phyloP scores from a whole-genome alignment of 805 yeast genomes.

The Yamadazyma tumulicola region DNA sequence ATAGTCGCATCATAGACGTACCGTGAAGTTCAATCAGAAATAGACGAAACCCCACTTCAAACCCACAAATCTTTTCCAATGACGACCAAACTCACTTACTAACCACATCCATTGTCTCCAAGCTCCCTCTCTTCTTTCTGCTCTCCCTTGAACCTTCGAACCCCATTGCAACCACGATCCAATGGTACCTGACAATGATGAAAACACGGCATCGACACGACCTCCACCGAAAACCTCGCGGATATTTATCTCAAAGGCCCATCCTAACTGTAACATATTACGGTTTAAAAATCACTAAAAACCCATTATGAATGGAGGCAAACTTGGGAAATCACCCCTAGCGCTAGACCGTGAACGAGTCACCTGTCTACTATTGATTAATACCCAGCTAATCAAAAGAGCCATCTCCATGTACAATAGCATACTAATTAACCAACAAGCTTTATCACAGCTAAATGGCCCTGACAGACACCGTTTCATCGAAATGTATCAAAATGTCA shows the following conservation, averaged over 20 bases:
- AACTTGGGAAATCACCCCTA: constrained; percentile 4
- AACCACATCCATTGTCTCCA: background rate
- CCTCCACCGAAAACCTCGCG: too few relatives aligned
- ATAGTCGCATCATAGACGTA: too few relatives aligned
- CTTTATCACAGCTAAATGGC: constrained; percentile 29
- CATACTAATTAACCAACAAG: constrained; percentile 32
- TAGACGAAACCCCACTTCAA: background rate
- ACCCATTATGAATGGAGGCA: constrained; percentile 4
- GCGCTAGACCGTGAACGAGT: constrained; percentile 34
- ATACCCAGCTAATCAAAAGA: constrained; percentile 41
- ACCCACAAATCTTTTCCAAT: background rate
- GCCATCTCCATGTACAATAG: constrained; percentile 34
- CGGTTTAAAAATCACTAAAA: too few relatives aligned
- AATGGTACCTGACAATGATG: too few relatives aligned
- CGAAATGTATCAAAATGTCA: constrained; percentile 39
- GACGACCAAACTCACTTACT: too few relatives aligned
- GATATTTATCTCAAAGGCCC: too few relatives aligned
- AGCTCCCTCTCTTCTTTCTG: background rate
- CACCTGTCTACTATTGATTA: constrained; percentile 38
- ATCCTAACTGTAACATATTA: too few relatives aligned
- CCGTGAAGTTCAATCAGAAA: too few relatives aligned
- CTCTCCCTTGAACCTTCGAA: too few relatives aligned
- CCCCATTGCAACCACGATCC: too few relatives aligned
- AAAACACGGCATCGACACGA: too few relatives aligned
- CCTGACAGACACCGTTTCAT: constrained; percentile 28